These are phyloP conservation scores for Chlamydomonas applanata DNA, from an alignment of 139 green algal species.

Conservation along the genomic window DNA sequence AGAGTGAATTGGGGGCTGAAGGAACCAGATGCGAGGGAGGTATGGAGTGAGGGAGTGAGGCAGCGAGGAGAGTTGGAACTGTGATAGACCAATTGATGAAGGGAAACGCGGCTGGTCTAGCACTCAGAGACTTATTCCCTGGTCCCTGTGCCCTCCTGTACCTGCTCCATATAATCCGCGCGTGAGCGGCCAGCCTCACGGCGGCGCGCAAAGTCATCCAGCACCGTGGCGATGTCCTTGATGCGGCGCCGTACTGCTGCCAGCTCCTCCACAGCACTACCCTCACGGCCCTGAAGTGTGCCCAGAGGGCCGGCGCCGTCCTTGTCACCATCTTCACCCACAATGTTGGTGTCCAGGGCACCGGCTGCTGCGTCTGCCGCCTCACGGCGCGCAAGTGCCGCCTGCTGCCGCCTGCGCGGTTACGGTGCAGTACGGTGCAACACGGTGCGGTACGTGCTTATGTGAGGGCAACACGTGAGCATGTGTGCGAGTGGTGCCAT, in stretches of 20 bases:
- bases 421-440: not conserved
- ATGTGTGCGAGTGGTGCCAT: too few species aligned
- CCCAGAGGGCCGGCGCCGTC: not conserved
- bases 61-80: too few species aligned
- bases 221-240: constrained; percentile 66
- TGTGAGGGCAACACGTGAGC: too few species aligned
- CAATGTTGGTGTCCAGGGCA: constrained; percentile 67
- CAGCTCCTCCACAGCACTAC: constrained; percentile 34
- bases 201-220: constrained; percentile 79
- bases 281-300: not conserved
- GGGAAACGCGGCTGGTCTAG: too few species aligned
- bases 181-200: constrained; percentile 48
- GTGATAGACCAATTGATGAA: too few species aligned
- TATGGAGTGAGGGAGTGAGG: too few species aligned
- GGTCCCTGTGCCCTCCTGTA: too few species aligned
- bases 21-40: not conserved
- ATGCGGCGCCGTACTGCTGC: constrained; percentile 45
- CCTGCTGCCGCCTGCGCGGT: constrained; percentile 36
- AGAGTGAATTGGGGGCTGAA: too few species aligned
- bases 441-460: too few species aligned
- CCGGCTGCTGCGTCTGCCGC: constrained; percentile 45
- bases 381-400: constrained; percentile 55
- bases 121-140: too few species aligned
- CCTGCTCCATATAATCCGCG: constrained; percentile 76
- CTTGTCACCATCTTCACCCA: constrained; percentile 27